A percentile compares a stretch with the other conserved stretches of the same genome.
Evolutionary conservation across 352 stramenopile genomes (phyloP).

Genomic region (Phytophthora boehmeriae): DNA sequence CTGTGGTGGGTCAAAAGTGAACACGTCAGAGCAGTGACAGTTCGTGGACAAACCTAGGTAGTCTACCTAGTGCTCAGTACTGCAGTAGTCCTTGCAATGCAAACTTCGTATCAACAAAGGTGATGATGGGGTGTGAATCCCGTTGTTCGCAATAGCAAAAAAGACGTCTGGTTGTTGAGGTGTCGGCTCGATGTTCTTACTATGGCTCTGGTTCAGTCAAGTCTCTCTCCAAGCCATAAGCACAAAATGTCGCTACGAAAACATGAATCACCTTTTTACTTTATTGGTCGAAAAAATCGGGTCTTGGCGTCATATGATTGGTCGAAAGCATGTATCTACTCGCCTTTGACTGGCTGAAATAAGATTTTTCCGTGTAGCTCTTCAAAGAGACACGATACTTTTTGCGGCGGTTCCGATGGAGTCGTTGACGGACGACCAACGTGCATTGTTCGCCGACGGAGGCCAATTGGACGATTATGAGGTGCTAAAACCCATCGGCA

Average conservation of each 20-base stretch:
- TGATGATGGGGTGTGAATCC: background rate
- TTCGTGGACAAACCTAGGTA: background rate
- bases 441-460: conserved; percentile 61
- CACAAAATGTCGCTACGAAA: conserved; percentile 2
- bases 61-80: background rate
- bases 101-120: background rate
- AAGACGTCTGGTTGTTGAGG: conserved; percentile 3
- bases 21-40: background rate
- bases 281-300: background rate
- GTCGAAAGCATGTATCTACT: conserved; percentile 3
- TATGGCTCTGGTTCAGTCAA: background rate
- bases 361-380: conserved; percentile 4
- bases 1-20: background rate
- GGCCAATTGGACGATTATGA: conserved; percentile 77
- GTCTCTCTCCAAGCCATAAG: background rate
- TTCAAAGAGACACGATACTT: conserved; percentile 24
- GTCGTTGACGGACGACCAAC: conserved; percentile 74
- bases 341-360: conserved; percentile 21
- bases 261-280: background rate
- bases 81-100: background rate
- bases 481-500: conserved; percentile 90
- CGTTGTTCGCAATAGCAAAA: background rate
- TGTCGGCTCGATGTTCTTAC: background rate
- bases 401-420: conserved; percentile 44
- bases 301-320: conserved; percentile 10